Evolutionary conservation across 495 filamentous ascomycete species (phyloP).

Genomic region (Trichoderma parareesei): DNA sequence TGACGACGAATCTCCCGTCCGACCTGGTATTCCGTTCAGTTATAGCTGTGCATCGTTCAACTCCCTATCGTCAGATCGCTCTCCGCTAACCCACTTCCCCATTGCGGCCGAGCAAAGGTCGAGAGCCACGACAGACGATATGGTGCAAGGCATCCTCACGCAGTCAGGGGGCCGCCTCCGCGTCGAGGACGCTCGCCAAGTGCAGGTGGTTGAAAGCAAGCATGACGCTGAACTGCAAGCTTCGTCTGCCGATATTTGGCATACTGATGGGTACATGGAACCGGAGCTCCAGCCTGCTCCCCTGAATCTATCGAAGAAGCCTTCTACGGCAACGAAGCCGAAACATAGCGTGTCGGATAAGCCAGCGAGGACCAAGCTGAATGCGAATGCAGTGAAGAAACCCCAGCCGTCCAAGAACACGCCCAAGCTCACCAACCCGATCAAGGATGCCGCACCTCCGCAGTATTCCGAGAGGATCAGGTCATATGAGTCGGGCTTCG

Average conservation of each 20-base stretch:
- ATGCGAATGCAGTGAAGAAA: neutral
- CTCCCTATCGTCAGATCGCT: neutral
- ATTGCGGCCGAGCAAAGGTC: neutral
- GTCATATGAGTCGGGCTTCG: neutral
- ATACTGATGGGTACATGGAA: constrained; percentile 2
- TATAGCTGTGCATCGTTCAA: constrained; percentile 3
- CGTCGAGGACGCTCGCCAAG: neutral
- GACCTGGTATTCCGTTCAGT: neutral
- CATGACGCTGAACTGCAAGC: neutral
- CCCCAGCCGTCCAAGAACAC: neutral
- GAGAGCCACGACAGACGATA: neutral
- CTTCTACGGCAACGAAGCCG: neutral
- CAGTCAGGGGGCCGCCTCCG: neutral
- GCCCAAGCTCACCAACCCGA: neutral
- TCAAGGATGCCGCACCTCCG: neutral
- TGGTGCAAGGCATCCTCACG: neutral
- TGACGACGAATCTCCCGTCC: neutral
- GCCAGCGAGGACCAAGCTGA: neutral
- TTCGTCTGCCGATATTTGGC: constrained; percentile 1
- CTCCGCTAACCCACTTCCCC: neutral
- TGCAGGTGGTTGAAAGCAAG: neutral
- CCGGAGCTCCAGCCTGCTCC: neutral
- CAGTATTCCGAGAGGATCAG: neutral
- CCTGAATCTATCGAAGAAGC: neutral
- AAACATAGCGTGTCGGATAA: neutral